phyloP scores from a whole-genome alignment of 2,329 filamentous ascomycete genomes.

The Epichloe aotearoae region DNA sequence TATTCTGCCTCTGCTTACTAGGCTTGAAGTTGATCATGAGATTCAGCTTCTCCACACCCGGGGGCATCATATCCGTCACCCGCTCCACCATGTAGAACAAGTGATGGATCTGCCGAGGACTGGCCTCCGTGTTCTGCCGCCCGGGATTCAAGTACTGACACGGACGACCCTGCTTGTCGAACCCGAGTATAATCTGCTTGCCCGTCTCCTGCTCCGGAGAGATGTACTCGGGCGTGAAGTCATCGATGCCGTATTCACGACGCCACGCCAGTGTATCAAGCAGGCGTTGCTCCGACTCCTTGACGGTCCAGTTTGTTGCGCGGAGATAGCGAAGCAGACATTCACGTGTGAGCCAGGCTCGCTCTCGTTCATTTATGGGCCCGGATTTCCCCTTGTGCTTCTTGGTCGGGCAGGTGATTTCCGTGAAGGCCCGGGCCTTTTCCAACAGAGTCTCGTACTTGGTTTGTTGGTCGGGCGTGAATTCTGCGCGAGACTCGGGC shows the following conservation, averaged over 20 bases:
- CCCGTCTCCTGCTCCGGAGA: constrained; percentile 91
- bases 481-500: constrained; percentile 39
- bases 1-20: constrained; percentile 60
- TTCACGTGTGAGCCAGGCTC: constrained; percentile 82
- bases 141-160: constrained; percentile 85
- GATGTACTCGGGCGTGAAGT: constrained; percentile 73
- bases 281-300: constrained; percentile 66
- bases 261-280: constrained; percentile 76
- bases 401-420: constrained; percentile 29
- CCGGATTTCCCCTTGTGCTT: constrained; percentile 46
- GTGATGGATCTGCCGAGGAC: constrained; percentile 80
- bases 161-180: constrained; percentile 71
- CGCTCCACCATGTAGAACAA: constrained; percentile 93
- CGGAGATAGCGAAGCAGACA: constrained; percentile 87
- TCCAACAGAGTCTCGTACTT: constrained; percentile 73
- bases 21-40: constrained; percentile 87
- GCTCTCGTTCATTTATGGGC: constrained; percentile 65
- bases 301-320: constrained; percentile 78
- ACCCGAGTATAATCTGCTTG: constrained; percentile 84
- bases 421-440: constrained; percentile 56
- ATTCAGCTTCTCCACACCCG: constrained; percentile 74
- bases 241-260: constrained; percentile 73
- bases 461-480: constrained; percentile 62
- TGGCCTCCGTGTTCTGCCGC: constrained; percentile 81
- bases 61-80: constrained; percentile 77